phyloP scores from a whole-genome alignment of 2,329 filamentous ascomycete species.

The Simplicillium sp. region DNA sequence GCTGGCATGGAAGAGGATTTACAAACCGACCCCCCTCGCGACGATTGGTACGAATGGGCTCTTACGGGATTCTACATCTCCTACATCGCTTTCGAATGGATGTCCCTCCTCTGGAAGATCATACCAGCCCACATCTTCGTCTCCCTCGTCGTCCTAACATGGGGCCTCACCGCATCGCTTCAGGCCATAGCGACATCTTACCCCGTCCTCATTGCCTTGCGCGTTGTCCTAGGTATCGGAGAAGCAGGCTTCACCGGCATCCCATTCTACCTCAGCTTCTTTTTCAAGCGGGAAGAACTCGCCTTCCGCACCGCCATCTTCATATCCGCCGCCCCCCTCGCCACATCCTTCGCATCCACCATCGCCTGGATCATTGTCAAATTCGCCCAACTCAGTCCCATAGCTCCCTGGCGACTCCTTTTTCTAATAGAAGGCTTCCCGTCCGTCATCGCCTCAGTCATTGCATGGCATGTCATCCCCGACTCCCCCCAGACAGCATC shows the following conservation, averaged over 20 bases:
- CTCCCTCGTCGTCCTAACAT: conserved; percentile 57
- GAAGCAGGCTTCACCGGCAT: conserved; percentile 59
- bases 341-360: conserved; percentile 67
- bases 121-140: conserved; percentile 53
- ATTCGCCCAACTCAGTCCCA: conserved; percentile 52
- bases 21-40: conserved; percentile 33
- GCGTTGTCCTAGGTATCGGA: conserved; percentile 49
- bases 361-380: conserved; percentile 72
- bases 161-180: conserved; percentile 70
- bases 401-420: conserved; percentile 77
- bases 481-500: conserved; percentile 60
- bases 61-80: conserved; percentile 52
- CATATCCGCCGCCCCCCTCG: conserved; percentile 74
- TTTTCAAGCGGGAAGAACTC: conserved; percentile 60
- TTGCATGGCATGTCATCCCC: conserved; percentile 67
- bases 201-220: conserved; percentile 43
- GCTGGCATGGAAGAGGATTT: conserved; percentile 56
- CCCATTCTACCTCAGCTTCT: conserved; percentile 56
- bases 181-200: conserved; percentile 60
- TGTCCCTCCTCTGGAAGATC: conserved; percentile 51
- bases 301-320: conserved; percentile 81
- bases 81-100: conserved; percentile 57
- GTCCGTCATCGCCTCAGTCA: conserved; percentile 62
- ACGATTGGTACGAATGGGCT: conserved; percentile 49
- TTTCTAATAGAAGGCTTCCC: conserved; percentile 83